These are phyloP conservation scores for Phylloporus sp. DNA, from an alignment of 768 basidiomycete genomes.

Conservation along the genomic window DNA sequence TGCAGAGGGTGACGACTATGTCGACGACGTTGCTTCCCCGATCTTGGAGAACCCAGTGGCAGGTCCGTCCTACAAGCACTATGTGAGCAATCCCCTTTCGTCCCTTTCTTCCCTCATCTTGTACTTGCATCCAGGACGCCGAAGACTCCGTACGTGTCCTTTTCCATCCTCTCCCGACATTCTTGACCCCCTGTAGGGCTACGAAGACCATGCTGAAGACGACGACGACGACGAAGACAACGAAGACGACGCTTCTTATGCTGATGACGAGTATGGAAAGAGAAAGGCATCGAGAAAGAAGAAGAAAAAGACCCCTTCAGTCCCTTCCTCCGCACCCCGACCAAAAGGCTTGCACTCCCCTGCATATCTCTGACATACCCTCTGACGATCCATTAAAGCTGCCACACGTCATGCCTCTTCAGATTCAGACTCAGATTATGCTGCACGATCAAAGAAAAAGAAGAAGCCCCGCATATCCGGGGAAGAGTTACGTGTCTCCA, in stretches of 20 bases:
- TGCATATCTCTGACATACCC: constrained; percentile 2
- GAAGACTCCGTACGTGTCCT: constrained; percentile 31
- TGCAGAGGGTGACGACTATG: constrained; percentile 37
- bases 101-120: constrained; percentile 1
- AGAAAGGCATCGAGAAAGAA: constrained; percentile 70
- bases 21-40: constrained; percentile 35
- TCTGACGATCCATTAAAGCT: constrained; percentile 28
- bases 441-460: constrained; percentile 83
- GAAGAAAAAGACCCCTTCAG: constrained; percentile 43
- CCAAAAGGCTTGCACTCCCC: constrained; percentile 50
- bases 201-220: constrained; percentile 49
- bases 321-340: constrained; percentile 44
- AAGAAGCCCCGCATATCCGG: constrained; percentile 54
- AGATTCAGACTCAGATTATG: constrained; percentile 86
- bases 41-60: constrained; percentile 35
- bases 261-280: constrained; percentile 70
- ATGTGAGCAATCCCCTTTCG: constrained; percentile 42
- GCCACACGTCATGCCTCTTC: constrained; percentile 57
- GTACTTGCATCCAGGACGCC: constrained; percentile 17
- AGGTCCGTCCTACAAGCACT: constrained; percentile 51
- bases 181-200: constrained; percentile 45
- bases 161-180: constrained; percentile 6
- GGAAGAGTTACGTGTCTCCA: constrained; percentile 75
- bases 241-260: constrained; percentile 76
- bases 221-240: constrained; percentile 60